Evolutionary conservation across 1,139 yeast genomes (phyloP).

Genomic region (Pneumocystis oryctolagi): DNA sequence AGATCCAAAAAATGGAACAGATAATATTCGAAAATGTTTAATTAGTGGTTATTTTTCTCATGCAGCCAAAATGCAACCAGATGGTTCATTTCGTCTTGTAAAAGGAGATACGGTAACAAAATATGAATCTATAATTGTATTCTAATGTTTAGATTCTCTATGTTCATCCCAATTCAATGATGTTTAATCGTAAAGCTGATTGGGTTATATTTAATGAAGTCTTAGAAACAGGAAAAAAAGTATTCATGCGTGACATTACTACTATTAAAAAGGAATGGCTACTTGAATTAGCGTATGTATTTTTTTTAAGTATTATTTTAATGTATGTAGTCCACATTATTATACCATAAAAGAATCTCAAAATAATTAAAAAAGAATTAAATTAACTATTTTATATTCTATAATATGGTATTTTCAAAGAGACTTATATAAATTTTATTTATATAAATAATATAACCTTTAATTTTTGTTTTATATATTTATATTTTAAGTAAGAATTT

Average conservation of each 20-base stretch:
- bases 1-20: background rate
- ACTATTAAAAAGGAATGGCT: conserved; percentile 15
- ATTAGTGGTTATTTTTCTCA: conserved; percentile 14
- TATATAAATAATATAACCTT: background rate
- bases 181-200: conserved; percentile 13
- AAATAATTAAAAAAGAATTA: background rate
- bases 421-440: background rate
- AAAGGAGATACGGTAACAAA: conserved; percentile 2
- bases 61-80: conserved; percentile 15
- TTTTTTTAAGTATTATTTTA: background rate
- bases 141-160: conserved; percentile 9
- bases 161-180: conserved; percentile 15
- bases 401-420: background rate
- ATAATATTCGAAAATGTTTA: conserved; percentile 13
- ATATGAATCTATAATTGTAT: background rate
- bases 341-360: background rate
- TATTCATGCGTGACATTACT: conserved; percentile 13
- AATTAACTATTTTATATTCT: background rate
- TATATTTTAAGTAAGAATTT: background rate
- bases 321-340: background rate
- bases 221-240: conserved; percentile 12
- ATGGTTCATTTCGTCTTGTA: conserved; percentile 15
- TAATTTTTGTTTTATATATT: background rate
- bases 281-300: conserved; percentile 10
- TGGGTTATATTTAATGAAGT: conserved; percentile 15